Evolutionary conservation across 768 basidiomycete genomes (phyloP).

Genomic region (Leccinum variicolor): DNA sequence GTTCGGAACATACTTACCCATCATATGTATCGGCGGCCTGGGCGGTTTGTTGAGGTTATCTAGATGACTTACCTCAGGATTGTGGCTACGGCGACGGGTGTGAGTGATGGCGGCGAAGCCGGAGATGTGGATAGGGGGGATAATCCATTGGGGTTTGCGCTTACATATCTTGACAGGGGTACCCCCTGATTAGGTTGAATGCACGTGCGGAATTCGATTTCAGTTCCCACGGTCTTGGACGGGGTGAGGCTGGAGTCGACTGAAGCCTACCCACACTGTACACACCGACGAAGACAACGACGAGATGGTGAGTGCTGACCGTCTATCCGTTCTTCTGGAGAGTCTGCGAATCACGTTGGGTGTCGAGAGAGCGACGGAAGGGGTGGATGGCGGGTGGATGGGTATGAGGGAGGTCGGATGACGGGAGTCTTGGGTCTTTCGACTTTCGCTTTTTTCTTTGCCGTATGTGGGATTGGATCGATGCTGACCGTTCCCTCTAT

Average conservation of each 20-base stretch:
- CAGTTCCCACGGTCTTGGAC: constrained; percentile 24
- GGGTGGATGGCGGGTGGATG: constrained; percentile 21
- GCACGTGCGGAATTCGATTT: neutral
- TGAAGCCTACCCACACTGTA: neutral
- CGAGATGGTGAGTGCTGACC: constrained; percentile 44
- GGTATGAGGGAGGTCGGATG: constrained; percentile 30
- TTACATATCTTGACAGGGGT: neutral
- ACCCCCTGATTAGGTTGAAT: neutral
- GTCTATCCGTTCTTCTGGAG: constrained; percentile 7
- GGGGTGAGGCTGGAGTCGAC: neutral
- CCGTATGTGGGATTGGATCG: neutral
- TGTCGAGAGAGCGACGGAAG: constrained; percentile 18
- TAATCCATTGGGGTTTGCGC: too few species aligned
- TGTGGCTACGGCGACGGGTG: neutral
- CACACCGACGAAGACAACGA: constrained; percentile 30
- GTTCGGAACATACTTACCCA: neutral
- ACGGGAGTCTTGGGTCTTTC: constrained; percentile 10
- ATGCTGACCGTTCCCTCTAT: constrained; percentile 20
- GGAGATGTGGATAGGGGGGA: too few species aligned
- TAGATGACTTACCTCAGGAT: neutral
- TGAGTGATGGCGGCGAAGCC: too few species aligned
- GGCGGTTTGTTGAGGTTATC: neutral
- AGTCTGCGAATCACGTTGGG: neutral
- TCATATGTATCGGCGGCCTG: neutral
- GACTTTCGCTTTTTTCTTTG: neutral